These are phyloP conservation scores for Diplogelasinospora grovesii DNA, from an alignment of 495 filamentous ascomycete species.

Conservation along the genomic window DNA sequence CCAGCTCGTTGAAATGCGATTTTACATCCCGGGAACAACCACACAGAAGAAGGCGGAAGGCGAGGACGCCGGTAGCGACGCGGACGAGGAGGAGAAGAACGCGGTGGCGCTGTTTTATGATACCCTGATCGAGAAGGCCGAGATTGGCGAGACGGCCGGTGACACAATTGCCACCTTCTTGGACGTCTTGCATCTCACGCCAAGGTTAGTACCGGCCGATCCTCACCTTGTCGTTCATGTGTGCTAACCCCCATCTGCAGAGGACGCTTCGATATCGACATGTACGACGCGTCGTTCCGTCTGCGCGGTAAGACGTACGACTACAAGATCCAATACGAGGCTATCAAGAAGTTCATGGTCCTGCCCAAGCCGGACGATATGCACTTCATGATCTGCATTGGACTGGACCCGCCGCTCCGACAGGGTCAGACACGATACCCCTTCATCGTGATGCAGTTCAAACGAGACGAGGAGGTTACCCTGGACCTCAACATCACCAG, in stretches of 20 bases:
- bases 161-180: constrained; percentile 96
- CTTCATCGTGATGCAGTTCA: constrained; percentile 99
- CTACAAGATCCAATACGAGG: constrained; percentile 98
- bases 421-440: constrained; percentile 98
- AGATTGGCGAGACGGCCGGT: constrained; percentile 97
- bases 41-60: constrained; percentile 79
- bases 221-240: too few relatives aligned
- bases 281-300: constrained; percentile 97
- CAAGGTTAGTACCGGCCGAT: constrained; percentile 56
- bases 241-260: constrained; percentile 45
- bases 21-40: constrained; percentile 93
- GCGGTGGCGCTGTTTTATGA: constrained; percentile 95
- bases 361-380: constrained; percentile 96
- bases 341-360: constrained; percentile 97
- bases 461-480: constrained; percentile 93
- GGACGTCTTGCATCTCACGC: constrained; percentile 94
- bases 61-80: constrained; percentile 60
- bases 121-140: constrained; percentile 95
- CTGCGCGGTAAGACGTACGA: constrained; percentile 99
- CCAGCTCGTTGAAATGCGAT: constrained; percentile 95
- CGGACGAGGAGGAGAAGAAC: constrained; percentile 76
- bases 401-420: constrained; percentile 89
- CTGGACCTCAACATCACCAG: constrained; percentile 98
- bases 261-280: constrained; percentile 99
- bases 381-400: constrained; percentile 90